phyloP scores from a whole-genome alignment of 306 rosid genomes.

The Phaseolus lunatus region DNA sequence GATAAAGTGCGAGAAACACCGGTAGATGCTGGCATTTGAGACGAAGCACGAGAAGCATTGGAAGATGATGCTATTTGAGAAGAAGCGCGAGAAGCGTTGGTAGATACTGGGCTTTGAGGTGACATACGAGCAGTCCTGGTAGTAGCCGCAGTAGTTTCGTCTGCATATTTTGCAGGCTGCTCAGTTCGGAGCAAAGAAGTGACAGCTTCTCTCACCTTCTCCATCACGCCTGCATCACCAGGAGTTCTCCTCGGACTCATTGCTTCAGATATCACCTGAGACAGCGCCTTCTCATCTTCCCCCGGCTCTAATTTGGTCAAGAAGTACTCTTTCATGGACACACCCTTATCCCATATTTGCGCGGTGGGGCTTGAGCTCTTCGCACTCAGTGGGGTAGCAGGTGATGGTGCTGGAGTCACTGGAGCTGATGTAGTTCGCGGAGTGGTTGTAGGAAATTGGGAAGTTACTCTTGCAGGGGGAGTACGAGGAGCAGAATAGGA shows the following conservation, averaged over 20 bases:
- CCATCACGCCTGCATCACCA: slow-evolving; percentile 70
- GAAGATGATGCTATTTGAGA: slow-evolving; percentile 43
- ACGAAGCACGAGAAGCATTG: neutral
- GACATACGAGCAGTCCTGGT: slow-evolving; percentile 35
- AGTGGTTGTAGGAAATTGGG: neutral
- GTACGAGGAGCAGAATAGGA: slow-evolving; percentile 39
- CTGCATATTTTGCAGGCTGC: slow-evolving; percentile 49
- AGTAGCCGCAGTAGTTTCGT: neutral
- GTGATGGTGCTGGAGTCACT: slow-evolving; percentile 28
- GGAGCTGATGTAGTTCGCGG: neutral
- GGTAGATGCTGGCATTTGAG: neutral
- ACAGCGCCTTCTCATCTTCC: slow-evolving; percentile 88
- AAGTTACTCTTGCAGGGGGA: neutral
- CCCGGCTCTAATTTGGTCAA: slow-evolving; percentile 85
- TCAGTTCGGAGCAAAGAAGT: slow-evolving; percentile 69
- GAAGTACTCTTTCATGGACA: slow-evolving; percentile 76
- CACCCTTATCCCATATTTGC: slow-evolving; percentile 79
- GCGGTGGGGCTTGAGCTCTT: slow-evolving; percentile 42
- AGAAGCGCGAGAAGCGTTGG: neutral
- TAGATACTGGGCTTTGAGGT: slow-evolving; percentile 12
- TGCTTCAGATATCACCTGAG: slow-evolving; percentile 79
- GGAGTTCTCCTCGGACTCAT: slow-evolving; percentile 69
- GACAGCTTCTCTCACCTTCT: slow-evolving; percentile 82
- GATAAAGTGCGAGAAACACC: neutral
- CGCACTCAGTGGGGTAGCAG: slow-evolving; percentile 33